Evolutionary conservation across 1,139 yeast species (phyloP), one percentile per base, ranked within the genome.

Genomic region (Geotrichum siamense): DNA sequence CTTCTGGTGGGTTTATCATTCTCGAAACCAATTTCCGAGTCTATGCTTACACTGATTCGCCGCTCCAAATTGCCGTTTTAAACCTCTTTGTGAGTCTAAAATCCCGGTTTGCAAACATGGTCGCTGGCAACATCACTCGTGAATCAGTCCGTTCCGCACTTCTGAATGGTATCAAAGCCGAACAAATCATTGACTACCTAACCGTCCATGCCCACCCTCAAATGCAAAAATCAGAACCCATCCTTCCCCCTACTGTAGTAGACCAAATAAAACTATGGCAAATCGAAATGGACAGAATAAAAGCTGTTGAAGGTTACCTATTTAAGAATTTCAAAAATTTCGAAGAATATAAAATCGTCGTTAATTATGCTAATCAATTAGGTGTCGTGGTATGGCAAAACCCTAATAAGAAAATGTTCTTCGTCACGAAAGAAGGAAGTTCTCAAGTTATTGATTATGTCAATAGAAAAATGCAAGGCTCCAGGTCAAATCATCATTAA

Each of bases 191-290:
- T 53, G 78, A 86, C 51, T 91, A 89, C 58, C 67, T 91, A 43
- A 89, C 86, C 52, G 77, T 91, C 0, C 96, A 91, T 66, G 96
- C 97, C 0, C 97, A 91, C 64, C 85, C 94, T 1, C 96, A 87
- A 60, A 84, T 89, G 94, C 69, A 79, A 48, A 62, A 60, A 39
- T 44, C 54, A 19, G 57, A 54, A 17, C 64, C 65, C 3, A 70
- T 87, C 15, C 65, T 91, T 10, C 98, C 97, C 2, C 96, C 97
- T 0, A 93, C 96, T 0, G 95, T 91, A 6, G 87, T 86, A 1
- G 99, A 91, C 64, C 99, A 91, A 61, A 85, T 91, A 53, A 81
- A 80, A 58, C 70, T 91, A 45, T 91, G 99, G 99, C 98, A 91
- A 65, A 70, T 91, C 51, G 99, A 91, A 60, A 67, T 89, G 68